Base-by-base conservation (phyloP, 805 yeast genomes). In the Suhomyces sp. region DNA sequence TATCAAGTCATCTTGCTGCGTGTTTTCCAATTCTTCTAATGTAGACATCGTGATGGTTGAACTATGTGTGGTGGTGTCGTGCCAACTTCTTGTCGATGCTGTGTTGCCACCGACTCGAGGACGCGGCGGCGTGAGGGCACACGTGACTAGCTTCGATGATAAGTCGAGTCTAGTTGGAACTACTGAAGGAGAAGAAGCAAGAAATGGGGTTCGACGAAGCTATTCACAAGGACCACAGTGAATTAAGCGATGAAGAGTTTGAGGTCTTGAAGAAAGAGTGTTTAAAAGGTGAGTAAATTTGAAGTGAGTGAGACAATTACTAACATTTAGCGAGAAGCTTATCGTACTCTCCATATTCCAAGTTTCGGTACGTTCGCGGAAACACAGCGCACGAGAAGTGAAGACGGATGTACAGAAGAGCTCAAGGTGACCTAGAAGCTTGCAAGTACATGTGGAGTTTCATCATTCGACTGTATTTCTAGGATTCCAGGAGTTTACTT, bases 341-440 rank as follows among this genome's bases (percentile, higher is more conserved):
- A 25, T 76, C 88, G 2, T 86, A 87, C 64, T 75, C 84, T 29
- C 92, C 92, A 2, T 87, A 87, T 67, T 87, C 92, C 33, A 82
- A 84, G 44, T 87, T 87, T 67, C 66, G 76, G 77, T 73, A 65
- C 20, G 77, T 68, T 3, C 21, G 22, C 35, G 17, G 35, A n/a
- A 31, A 31, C 35, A 31, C 35, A n/a, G 35, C 35, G 15, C 35
- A 31, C 9, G 41, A 37, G n/a, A 17, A 37, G 5, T 5, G 41
- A 37, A 10, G 41, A 15, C n/a, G 13, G 35, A 13, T 6, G 35
- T 13, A 12, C 20, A 12, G 19, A 35, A 17, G 40, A 35, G 12
- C 17, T 3, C 8, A 6, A 17, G 17, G 22, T 37, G 41, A 10
- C 6, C 19, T 19, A 15, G 43, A 9, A 9, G 9, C 13, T 17